phyloP scores from a whole-genome alignment of 2,329 filamentous ascomycete genomes.

The Epichloe hybrida region DNA sequence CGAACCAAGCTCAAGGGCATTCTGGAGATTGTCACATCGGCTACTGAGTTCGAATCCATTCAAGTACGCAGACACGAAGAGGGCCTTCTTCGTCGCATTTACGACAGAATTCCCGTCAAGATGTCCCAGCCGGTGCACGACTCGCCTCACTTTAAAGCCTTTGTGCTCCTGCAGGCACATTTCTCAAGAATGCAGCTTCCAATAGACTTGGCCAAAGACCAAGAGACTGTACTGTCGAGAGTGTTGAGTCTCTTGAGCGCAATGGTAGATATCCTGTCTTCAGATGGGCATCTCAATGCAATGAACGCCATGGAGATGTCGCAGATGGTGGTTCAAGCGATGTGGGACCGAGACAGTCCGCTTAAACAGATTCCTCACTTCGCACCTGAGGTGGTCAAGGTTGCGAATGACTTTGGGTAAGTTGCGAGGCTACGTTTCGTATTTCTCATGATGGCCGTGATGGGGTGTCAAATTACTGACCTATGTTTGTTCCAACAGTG shows the following conservation, averaged over 20 bases:
- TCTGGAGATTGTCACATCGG: slow-evolving; percentile 90
- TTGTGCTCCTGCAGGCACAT: slow-evolving; percentile 92
- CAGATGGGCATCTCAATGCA: slow-evolving; percentile 89
- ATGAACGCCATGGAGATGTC: slow-evolving; percentile 99
- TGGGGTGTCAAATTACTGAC: slow-evolving; percentile 17
- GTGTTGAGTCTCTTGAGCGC: slow-evolving; percentile 80
- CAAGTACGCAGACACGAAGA: slow-evolving; percentile 92
- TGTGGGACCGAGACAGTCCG: slow-evolving; percentile 97
- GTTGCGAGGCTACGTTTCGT: slow-evolving; percentile 12
- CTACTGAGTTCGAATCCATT: slow-evolving; percentile 89
- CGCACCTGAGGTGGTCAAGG: slow-evolving; percentile 67
- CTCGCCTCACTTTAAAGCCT: slow-evolving; percentile 96
- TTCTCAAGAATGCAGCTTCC: slow-evolving; percentile 96
- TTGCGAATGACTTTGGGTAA: slow-evolving; percentile 64
- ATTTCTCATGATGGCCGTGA: not conserved
- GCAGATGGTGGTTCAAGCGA: slow-evolving; percentile 96
- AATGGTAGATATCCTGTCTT: slow-evolving; percentile 87
- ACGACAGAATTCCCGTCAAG: slow-evolving; percentile 89
- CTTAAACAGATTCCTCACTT: slow-evolving; percentile 98
- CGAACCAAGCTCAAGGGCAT: slow-evolving; percentile 95
- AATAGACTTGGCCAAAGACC: slow-evolving; percentile 89
- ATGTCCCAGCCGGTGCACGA: slow-evolving; percentile 78
- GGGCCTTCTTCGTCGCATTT: slow-evolving; percentile 74
- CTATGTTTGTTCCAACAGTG: slow-evolving; percentile 29
- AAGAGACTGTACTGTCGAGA: slow-evolving; percentile 75